phyloP scores from a whole-genome alignment of 352 stramenopile genomes.

The Phytopythium vexans region DNA sequence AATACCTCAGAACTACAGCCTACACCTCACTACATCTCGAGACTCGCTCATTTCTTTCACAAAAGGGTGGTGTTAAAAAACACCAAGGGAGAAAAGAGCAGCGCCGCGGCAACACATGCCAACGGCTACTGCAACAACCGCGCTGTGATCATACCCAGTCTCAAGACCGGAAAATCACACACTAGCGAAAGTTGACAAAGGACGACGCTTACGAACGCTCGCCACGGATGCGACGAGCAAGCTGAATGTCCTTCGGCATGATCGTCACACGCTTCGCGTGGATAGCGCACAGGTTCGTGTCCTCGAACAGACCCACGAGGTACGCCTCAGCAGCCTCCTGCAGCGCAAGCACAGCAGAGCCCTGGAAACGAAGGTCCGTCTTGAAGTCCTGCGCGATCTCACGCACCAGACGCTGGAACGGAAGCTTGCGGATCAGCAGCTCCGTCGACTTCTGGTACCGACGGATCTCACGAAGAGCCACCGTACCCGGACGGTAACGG shows the following conservation, averaged over 20 bases:
- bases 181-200: too few species aligned
- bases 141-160: too few species aligned
- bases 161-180: too few species aligned
- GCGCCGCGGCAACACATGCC: not conserved
- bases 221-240: constrained; percentile 92
- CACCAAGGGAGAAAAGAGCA: constrained; percentile 20
- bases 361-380: constrained; percentile 88
- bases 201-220: constrained; percentile 68
- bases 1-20: too few species aligned
- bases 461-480: constrained; percentile 95
- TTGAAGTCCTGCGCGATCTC: constrained; percentile 89
- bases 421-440: constrained; percentile 95
- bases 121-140: not conserved
- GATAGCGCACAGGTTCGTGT: constrained; percentile 94
- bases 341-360: constrained; percentile 78
- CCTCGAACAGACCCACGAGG: constrained; percentile 84
- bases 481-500: constrained; percentile 83
- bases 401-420: constrained; percentile 95
- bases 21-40: too few species aligned
- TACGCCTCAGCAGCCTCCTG: constrained; percentile 88
- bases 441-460: constrained; percentile 96
- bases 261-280: constrained; percentile 94
- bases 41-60: constrained; percentile 25
- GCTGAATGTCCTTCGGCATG: constrained; percentile 95
- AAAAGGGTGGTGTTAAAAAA: constrained; percentile 46